Conservation (phyloP, 2,329 filamentous ascomycete species). For the Ilyonectria mors-panacis region DNA sequence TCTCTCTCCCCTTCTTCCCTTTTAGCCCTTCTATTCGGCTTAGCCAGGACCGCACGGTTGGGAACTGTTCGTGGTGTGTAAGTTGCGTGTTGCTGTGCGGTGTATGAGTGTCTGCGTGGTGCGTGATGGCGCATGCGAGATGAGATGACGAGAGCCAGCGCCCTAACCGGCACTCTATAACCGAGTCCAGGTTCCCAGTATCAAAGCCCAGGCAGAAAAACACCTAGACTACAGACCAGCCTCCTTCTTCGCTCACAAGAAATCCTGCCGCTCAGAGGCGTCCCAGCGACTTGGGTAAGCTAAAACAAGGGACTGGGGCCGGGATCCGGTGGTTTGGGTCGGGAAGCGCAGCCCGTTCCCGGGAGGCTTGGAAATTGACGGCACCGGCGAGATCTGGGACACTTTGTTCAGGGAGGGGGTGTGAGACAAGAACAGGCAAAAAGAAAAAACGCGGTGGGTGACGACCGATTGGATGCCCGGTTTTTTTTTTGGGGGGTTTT, state of each 20-base stretch:
- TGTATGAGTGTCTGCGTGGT: neutral
- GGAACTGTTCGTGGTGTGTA: neutral
- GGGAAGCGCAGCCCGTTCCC: slow-evolving; percentile 41
- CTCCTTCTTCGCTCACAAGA: neutral
- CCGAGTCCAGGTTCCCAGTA: neutral
- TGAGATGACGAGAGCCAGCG: neutral
- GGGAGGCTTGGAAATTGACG: slow-evolving; percentile 39
- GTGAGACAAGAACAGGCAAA: neutral
- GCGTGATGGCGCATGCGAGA: neutral
- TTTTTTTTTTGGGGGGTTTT: too few relatives aligned
- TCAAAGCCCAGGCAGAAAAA: neutral
- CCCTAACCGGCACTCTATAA: neutral
- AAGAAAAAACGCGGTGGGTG: too few relatives aligned
- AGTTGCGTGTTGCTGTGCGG: neutral
- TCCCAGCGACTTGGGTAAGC: slow-evolving; percentile 44
- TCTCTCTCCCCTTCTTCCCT: neutral
- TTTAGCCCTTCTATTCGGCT: neutral
- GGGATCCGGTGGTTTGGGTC: slow-evolving; percentile 47
- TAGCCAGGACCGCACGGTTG: neutral
- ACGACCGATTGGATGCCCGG: too few relatives aligned
- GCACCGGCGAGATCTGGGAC: slow-evolving; percentile 12
- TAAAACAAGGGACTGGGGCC: slow-evolving; percentile 42
- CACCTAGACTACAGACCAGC: neutral
- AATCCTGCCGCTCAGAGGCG: neutral
- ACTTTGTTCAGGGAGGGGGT: slow-evolving; percentile 3